These are phyloP conservation scores for Escallonia rubra DNA, from an alignment of 129 eudicot species.

Conservation along the genomic window DNA sequence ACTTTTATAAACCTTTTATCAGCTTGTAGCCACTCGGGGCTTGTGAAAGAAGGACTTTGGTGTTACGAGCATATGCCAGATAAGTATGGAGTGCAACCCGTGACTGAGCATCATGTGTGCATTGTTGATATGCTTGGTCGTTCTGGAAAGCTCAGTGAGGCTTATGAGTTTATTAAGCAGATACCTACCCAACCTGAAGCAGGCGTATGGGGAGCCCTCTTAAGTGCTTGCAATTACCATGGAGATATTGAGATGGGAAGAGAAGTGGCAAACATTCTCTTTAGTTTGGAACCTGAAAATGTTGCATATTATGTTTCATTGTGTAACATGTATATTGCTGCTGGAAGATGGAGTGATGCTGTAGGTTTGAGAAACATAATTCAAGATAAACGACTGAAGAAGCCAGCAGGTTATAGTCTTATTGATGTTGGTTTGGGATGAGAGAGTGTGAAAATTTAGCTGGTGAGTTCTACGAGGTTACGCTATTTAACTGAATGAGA, in stretches of 20 bases:
- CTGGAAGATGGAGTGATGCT: slow-evolving; percentile 68
- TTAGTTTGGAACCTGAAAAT: slow-evolving; percentile 48
- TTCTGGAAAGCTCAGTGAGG: slow-evolving; percentile 48
- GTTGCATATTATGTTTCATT: slow-evolving; percentile 51
- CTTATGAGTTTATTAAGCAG: slow-evolving; percentile 39
- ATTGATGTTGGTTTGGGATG: slow-evolving; percentile 35
- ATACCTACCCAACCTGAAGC: slow-evolving; percentile 31
- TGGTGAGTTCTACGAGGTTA: too few species aligned
- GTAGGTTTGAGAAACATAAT: slow-evolving; percentile 40
- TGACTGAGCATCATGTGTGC: slow-evolving; percentile 57
- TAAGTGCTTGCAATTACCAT: slow-evolving; percentile 62
- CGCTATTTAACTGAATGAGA: too few species aligned
- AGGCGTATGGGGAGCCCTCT: slow-evolving; percentile 69
- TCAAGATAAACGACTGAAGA: slow-evolving; percentile 35
- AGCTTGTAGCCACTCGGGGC: slow-evolving; percentile 62
- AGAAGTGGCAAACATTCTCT: slow-evolving; percentile 47
- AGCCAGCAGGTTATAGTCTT: slow-evolving; percentile 45
- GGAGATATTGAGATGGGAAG: slow-evolving; percentile 66
- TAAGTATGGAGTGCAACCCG: slow-evolving; percentile 34
- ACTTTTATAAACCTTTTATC: slow-evolving; percentile 56
- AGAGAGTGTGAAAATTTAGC: not conserved
- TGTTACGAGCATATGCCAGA: slow-evolving; percentile 38
- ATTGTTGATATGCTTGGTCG: slow-evolving; percentile 63
- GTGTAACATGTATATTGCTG: slow-evolving; percentile 57
- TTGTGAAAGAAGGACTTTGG: slow-evolving; percentile 37